Evolutionary conservation across 495 filamentous ascomycete genomes (phyloP).

Genomic region (Penicillium soppii): DNA sequence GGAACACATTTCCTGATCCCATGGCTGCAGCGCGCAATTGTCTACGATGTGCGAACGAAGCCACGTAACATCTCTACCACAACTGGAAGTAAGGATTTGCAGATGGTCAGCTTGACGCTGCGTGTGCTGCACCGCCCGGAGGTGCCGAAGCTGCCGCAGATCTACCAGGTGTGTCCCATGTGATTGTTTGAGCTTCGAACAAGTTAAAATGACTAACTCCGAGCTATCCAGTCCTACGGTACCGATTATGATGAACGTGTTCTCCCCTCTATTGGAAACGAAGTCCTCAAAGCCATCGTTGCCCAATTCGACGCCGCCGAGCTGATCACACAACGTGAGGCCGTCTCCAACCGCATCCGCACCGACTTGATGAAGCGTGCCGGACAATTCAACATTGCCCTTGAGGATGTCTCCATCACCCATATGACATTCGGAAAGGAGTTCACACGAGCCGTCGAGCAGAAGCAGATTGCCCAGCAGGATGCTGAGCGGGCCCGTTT

Average conservation of each 20-base stretch:
- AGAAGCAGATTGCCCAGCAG: constrained; percentile 99
- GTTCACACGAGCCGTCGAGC: constrained; percentile 97
- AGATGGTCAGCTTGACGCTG: constrained; percentile 99
- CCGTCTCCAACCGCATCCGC: constrained; percentile 93
- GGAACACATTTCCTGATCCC: constrained; percentile 96
- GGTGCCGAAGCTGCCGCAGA: constrained; percentile 87
- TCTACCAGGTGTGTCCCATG: constrained; percentile 79
- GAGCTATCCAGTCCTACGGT: constrained; percentile 62
- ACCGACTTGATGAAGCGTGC: constrained; percentile 92
- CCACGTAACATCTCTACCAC: constrained; percentile 97
- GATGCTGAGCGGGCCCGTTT: constrained; percentile 96
- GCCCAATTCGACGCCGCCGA: constrained; percentile 99
- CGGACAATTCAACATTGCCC: constrained; percentile 97
- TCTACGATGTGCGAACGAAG: constrained; percentile 98
- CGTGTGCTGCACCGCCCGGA: constrained; percentile 94
- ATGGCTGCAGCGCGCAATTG: constrained; percentile 91
- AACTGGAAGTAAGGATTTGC: constrained; percentile 96
- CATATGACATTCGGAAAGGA: constrained; percentile 99
- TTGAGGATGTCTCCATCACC: constrained; percentile 98
- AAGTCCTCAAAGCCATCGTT: constrained; percentile 99
- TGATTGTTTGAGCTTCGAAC: background rate
- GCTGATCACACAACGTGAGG: constrained; percentile 98
- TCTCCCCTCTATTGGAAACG: constrained; percentile 98
- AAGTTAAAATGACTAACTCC: background rate
- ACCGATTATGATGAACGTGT: constrained; percentile 99